Base-by-base conservation (phyloP, 495 filamentous ascomycete species). In the Podospora pseudocomata region DNA sequence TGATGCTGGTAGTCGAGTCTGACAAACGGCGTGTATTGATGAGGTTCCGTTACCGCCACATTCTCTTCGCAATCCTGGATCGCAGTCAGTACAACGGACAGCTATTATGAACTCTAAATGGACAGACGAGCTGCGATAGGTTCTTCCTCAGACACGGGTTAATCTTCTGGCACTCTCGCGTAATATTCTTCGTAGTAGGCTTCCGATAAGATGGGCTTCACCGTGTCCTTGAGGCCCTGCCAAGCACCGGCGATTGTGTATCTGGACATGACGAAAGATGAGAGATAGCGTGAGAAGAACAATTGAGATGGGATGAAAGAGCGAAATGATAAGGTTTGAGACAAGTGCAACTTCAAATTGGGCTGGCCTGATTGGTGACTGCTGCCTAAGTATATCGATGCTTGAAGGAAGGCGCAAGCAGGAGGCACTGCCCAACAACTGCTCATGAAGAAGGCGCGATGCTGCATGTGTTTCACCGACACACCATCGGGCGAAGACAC, bases 11-110 rank as follows among this genome's bases (percentile, higher is more conserved):
- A 7, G 56, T 13, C 6, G 34, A 11, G 27, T 15, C 16, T 3
- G 58, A 30, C 26, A 66, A 66, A 20, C 53, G 62, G 16, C 7
- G 64, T 28, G 32, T 70, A 70, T 18, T 39, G 39, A 20, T 63
- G 57, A 30, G 23, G 60, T 16, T 9, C 23, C 4, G 60, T 32
- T 9, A 34, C 16, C 26, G 5, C 18, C 27, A 6, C 60, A 20
- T 62, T 62, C 5, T n/a, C 16, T n/a, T 62, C 27, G 27, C 60
- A 27, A 32, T 34, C 26, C 60, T 62, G 16, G 60, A 19, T 58
- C 6, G 0, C 23, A 58, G 18, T 19, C 55, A 58, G 39, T 11
- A 49, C 9, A 13, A 2, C 13, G 9, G 15, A 13, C 0, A 2
- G 9, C 2, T 13, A 16, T 13, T 49, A 9, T 49, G 39, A 13